phyloP scores from a whole-genome alignment of 139 green algal species.

The Coelastrella sp. region DNA sequence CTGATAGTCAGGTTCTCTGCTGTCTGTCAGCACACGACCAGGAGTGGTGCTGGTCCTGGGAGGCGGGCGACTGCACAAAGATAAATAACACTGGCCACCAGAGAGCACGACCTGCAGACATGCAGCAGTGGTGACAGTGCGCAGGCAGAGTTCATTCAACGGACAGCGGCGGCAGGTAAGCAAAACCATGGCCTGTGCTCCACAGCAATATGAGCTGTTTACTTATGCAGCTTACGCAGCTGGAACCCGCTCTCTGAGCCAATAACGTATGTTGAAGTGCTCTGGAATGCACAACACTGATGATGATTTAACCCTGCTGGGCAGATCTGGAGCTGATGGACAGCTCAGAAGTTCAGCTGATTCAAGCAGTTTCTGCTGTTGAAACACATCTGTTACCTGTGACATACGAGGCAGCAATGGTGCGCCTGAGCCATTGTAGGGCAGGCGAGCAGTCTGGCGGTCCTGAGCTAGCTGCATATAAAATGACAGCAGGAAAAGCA shows the following conservation, averaged over 20 bases:
- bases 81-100: neutral
- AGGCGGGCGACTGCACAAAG: neutral
- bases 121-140: neutral
- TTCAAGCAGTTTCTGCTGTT: neutral
- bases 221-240: too few relatives aligned
- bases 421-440: neutral
- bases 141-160: neutral
- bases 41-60: neutral
- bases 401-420: constrained; percentile 25
- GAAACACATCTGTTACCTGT: constrained; percentile 1
- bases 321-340: neutral
- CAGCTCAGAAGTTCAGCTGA: neutral
- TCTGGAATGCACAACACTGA: too few relatives aligned
- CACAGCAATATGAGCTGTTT: too few relatives aligned
- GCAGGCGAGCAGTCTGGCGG: neutral
- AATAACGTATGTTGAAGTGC: too few relatives aligned
- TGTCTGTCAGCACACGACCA: neutral
- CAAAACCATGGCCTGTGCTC: too few relatives aligned
- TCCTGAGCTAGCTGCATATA: constrained; percentile 6
- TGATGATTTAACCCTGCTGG: too few relatives aligned
- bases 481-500: neutral
- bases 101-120: neutral
- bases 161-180: neutral
- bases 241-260: too few relatives aligned
- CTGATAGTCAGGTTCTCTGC: neutral